These are phyloP conservation scores for Verticillium nubilum DNA, from an alignment of 2,329 filamentous ascomycete species.

Conservation along the genomic window DNA sequence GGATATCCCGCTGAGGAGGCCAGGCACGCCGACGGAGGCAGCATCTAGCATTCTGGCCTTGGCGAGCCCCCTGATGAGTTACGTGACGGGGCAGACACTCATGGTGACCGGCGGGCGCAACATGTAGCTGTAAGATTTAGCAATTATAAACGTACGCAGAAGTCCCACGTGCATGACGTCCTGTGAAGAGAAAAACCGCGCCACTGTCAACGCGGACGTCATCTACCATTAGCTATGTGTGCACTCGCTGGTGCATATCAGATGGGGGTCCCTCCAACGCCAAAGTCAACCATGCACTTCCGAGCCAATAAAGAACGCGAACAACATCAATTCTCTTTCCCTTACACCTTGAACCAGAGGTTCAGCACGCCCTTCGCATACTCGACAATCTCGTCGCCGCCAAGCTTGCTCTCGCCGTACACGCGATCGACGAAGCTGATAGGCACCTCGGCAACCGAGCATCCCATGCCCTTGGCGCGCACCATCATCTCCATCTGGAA, in stretches of 20 bases:
- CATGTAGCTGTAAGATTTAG: constrained; percentile 34
- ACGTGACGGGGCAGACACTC: constrained; percentile 83
- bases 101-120: constrained; percentile 75
- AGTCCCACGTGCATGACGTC: too few relatives aligned
- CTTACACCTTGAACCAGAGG: constrained; percentile 71
- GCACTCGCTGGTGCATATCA: neutral
- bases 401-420: constrained; percentile 93
- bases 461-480: constrained; percentile 91
- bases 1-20: constrained; percentile 74
- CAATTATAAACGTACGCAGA: too few relatives aligned
- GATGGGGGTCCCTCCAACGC: constrained; percentile 10
- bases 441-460: constrained; percentile 87
- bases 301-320: neutral
- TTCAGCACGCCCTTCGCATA: constrained; percentile 82
- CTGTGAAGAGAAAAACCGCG: neutral
- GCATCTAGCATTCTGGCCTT: constrained; percentile 73
- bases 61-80: constrained; percentile 75
- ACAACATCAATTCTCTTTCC: neutral
- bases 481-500: constrained; percentile 99
- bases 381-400: constrained; percentile 91
- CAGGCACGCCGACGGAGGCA: constrained; percentile 75
- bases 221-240: neutral
- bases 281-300: constrained; percentile 5
- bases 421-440: constrained; percentile 94
- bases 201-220: neutral